phyloP scores from a whole-genome alignment of 176 grass and related monocot species.

The Aegilops umbellulata region DNA sequence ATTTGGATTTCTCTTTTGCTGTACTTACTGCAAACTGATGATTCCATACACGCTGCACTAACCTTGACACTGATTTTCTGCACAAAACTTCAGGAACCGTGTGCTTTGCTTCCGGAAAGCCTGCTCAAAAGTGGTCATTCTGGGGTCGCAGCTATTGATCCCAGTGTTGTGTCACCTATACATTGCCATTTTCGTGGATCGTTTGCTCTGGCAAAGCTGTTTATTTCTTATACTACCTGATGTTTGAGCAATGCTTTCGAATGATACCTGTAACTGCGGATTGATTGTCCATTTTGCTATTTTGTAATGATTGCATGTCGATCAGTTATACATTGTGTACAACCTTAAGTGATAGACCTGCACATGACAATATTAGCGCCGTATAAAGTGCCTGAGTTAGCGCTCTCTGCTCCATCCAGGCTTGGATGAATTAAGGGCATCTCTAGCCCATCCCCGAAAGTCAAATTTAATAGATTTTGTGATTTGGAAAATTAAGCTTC shows the following conservation, averaged over 20 bases:
- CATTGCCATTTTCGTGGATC: neutral
- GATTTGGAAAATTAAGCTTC: no score
- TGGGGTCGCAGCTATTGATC: conserved; percentile 91
- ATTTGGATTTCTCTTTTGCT: neutral
- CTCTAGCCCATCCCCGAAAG: no score
- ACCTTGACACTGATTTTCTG: neutral
- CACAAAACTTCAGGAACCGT: conserved; percentile 55
- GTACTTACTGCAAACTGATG: neutral
- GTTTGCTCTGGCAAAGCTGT: neutral
- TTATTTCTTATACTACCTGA: neutral
- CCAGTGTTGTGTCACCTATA: no score
- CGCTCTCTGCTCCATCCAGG: no score
- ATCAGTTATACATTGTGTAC: no score
- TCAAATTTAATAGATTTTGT: no score
- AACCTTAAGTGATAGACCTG: no score
- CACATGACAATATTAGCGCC: no score
- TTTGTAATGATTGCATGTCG: no score
- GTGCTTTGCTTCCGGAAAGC: conserved; percentile 93
- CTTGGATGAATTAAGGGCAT: no score
- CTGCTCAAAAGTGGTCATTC: conserved; percentile 82
- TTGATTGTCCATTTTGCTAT: no score
- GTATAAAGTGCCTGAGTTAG: no score
- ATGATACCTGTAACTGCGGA: neutral
- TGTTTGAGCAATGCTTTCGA: neutral
- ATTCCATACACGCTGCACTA: neutral